These are phyloP conservation scores for Stipa capillata DNA, from an alignment of 176 grass and related monocot genomes.

Conservation along the genomic window DNA sequence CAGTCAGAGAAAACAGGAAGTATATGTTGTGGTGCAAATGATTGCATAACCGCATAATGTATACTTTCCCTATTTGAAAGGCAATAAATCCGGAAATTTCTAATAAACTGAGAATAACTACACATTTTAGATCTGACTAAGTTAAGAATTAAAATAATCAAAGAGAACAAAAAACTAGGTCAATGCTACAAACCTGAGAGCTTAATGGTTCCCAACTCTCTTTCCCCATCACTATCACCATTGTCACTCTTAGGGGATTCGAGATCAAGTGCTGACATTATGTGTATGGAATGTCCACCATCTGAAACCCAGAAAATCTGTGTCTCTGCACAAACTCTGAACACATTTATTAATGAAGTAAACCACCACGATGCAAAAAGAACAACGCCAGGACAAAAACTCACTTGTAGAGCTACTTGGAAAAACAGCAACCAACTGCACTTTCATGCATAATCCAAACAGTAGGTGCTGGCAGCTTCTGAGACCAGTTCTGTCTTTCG, in stretches of 20 bases:
- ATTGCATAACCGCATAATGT: not conserved
- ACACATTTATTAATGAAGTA: conserved; percentile 72
- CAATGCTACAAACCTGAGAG: conserved; percentile 53
- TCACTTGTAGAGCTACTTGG: conserved; percentile 72
- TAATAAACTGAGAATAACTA: not conserved
- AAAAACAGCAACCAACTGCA: conserved; percentile 67
- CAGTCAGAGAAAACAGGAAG: not conserved
- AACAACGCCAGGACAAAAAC: conserved; percentile 24
- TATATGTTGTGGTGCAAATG: not conserved
- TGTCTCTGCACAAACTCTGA: conserved; percentile 75
- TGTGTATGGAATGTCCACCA: conserved; percentile 61
- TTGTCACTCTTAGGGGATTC: conserved; percentile 23
- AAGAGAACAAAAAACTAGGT: conserved; percentile 11
- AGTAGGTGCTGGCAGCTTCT: conserved; percentile 19
- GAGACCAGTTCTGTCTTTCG: conserved; percentile 14
- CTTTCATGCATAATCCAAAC: conserved; percentile 67
- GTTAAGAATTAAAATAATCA: not conserved
- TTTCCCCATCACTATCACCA: conserved; percentile 19
- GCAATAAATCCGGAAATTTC: not conserved
- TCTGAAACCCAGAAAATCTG: conserved; percentile 86
- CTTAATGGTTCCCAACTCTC: conserved; percentile 24
- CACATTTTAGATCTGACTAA: not conserved
- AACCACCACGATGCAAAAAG: conserved; percentile 18
- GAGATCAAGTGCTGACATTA: conserved; percentile 42
- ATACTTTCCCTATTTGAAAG: not conserved